Evolutionary conservation across 1,284 basidiomycete species (phyloP), one percentile per base, ranked within the genome.

Genomic region (Puccinia triticina): DNA sequence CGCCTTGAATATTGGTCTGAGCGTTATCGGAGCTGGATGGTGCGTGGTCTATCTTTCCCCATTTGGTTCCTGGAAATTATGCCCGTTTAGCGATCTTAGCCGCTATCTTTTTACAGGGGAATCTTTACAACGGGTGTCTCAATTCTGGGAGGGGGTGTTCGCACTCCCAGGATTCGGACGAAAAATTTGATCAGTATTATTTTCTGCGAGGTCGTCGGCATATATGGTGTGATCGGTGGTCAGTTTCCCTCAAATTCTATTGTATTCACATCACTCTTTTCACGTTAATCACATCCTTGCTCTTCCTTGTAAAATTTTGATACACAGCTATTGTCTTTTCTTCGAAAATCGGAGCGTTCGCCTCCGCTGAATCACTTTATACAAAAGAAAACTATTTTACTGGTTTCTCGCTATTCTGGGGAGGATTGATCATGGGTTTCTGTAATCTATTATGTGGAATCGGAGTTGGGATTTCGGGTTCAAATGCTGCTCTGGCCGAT

Each of bases 161-260:
- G 96, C 59, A 91, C 95, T 71, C 96, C 97, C 14, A 90, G 97
- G 84, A 99, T 99, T 84, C 91, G 93, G 76, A 98, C 96, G 53
- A 99, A 99, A 90, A 99, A 99, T 87, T 88, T 99, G 87, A 98
- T 98, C 86, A 96, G 95, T 84, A 96, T 99, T 89, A 98, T 99
- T 87, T 98, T 99, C 89, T 98, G 96, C 87, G 96, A 99, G 89
- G 96, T 98, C 85, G 80, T 84, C 66, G 85, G 84, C 61, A 84
- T 85, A 74, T 85, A 85, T 84, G 85, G 85, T 72, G 84, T 86
- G 78, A 86, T 86, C 67, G 85, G 84, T 59, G 83, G 83, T 83
- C n/a, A 23, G 83, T 79, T n/a, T 29, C 14, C 40, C 16, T 50
- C 21, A n/a, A 12, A 23, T n/a, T 66, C 18, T 26, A 66, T 11